A percentile compares a stretch with the other conserved stretches of the same genome.
These are phyloP conservation scores for Aspergillus awamori DNA, from an alignment of 2,329 filamentous ascomycete genomes.

Conservation along the genomic window DNA sequence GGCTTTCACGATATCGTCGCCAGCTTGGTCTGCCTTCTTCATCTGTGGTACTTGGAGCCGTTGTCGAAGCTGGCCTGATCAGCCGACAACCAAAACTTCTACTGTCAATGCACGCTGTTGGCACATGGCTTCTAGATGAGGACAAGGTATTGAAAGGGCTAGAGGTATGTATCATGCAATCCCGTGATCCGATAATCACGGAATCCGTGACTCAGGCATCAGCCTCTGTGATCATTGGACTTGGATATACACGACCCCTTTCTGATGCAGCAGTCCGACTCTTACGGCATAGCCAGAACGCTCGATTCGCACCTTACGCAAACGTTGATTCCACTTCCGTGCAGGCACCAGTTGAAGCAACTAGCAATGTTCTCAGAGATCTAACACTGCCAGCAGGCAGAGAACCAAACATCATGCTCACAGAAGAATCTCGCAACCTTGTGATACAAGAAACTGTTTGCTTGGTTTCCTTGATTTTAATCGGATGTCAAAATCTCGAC, in stretches of 20 bases:
- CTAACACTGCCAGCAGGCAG: no score
- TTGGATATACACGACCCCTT: background rate
- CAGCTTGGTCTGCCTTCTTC: slow-evolving; percentile 18
- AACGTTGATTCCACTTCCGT: background rate
- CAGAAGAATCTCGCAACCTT: background rate
- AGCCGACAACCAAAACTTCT: background rate
- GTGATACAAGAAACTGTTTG: background rate
- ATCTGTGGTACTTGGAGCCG: slow-evolving; percentile 18
- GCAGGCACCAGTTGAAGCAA: background rate
- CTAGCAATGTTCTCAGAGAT: background rate
- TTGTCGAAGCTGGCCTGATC: slow-evolving; percentile 18
- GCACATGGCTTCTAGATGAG: background rate
- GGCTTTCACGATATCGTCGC: slow-evolving; percentile 26
- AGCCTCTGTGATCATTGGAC: no score
- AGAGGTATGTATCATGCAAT: background rate
- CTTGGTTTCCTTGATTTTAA: background rate
- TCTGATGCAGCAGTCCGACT: background rate
- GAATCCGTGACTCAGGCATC: no score
- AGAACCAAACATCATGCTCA: background rate
- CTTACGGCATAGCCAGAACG: background rate
- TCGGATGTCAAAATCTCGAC: background rate
- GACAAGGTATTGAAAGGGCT: background rate
- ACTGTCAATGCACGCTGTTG: background rate
- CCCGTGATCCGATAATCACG: background rate
- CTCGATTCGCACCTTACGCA: background rate